Base-by-base conservation (phyloP, 495 filamentous ascomycete genomes). In the Penicillium coprophilum region DNA sequence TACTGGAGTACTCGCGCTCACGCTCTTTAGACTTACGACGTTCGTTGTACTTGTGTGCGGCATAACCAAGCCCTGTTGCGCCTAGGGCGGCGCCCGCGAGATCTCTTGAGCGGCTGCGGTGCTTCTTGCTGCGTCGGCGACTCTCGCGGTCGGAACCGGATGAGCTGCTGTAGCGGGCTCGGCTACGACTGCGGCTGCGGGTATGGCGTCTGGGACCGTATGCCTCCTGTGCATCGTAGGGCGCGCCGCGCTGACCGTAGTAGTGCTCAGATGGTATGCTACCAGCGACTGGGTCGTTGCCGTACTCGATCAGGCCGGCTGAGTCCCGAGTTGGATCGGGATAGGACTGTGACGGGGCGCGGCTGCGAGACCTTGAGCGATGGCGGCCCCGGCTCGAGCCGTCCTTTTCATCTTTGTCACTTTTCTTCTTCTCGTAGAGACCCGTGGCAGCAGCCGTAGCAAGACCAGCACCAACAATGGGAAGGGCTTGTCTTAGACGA, bases 221-320 rank as follows among this genome's bases (percentile, higher is more conserved):
- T 17, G 60, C 59, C 20, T 73, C 69, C 41, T 67, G 65, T n/a
- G 68, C 70, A 30, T 79, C 74, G 11, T 71, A 79, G 53, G 76
- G 77, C 2, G 57, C 53, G 6, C 64, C 71, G 7, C 77, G 75
- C 12, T 76, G 76, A 30, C 80, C 76, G 57, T 82, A 79, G 59
- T 80, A 80, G 58, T 81, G 76, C 44, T 73, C 75, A 46, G 68
- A 64, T 12, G 78, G 77, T 30, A 77, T 77, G 48, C 74, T 78
- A 40, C 78, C 77, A 64, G 80, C 73, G 34, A 89, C 80, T 47
- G 85, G 85, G 45, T 83, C 79, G 43, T 82, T 80, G 58, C 88
- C 90, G 74, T 93, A 93, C 70, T 92, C 88, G 74, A 95, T 90
- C 74, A 94, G 78, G 56, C 84, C 87, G 74, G 82, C 75, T 39